Percentiles rank a stretch among this genome's conserved stretches.
phyloP scores from a whole-genome alignment of 257 asterid genomes.

The Cinchona pubescens region DNA sequence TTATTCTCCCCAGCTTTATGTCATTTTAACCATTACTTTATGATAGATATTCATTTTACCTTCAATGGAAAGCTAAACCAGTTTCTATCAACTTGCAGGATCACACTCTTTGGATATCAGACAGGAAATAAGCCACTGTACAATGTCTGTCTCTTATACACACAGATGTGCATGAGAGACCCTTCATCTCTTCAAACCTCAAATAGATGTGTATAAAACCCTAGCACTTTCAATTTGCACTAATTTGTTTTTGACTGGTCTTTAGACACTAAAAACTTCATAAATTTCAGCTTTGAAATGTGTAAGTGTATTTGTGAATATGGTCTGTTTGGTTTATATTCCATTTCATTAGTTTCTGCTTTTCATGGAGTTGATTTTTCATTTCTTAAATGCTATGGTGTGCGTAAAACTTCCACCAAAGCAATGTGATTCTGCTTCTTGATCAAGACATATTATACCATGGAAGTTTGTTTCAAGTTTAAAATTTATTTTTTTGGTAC shows the following conservation, averaged over 20 bases:
- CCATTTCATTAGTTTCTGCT: neutral
- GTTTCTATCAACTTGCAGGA: slow-evolving; percentile 45
- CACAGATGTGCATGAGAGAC: too few relatives aligned
- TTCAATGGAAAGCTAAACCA: neutral
- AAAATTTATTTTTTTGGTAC: neutral
- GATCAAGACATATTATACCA: neutral
- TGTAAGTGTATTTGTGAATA: neutral
- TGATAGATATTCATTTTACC: neutral
- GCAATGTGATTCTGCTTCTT: neutral
- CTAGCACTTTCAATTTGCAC: slow-evolving; percentile 42
- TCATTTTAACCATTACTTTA: neutral
- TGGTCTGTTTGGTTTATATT: neutral
- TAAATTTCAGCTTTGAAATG: neutral
- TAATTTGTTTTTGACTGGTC: neutral
- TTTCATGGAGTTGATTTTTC: neutral
- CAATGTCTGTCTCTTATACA: too few relatives aligned
- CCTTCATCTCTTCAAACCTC: too few relatives aligned
- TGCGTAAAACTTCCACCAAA: neutral
- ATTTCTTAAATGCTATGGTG: neutral
- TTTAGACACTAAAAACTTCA: neutral
- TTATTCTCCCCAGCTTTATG: neutral
- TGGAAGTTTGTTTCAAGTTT: neutral
- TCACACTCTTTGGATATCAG: slow-evolving; percentile 72
- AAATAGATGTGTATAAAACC: too few relatives aligned
- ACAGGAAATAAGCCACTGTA: too few relatives aligned